These are phyloP conservation scores for Jatropha podagrica DNA, from an alignment of 441 rosid genomes.

Conservation along the genomic window DNA sequence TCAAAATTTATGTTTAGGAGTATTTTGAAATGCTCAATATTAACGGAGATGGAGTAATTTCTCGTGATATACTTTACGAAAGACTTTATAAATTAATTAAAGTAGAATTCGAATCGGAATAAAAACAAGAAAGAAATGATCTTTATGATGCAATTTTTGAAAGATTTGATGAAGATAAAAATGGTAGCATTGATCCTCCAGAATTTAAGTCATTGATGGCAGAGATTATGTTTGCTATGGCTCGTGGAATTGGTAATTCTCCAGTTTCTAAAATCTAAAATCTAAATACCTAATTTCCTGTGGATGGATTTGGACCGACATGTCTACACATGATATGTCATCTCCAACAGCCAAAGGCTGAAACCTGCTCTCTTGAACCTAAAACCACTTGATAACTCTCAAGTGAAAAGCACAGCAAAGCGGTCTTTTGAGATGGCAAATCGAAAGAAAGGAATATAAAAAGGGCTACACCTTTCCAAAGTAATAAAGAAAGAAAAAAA, in stretches of 20 bases:
- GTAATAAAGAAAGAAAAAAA: neutral
- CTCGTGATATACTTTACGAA: conserved; percentile 10
- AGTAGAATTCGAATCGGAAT: conserved; percentile 13
- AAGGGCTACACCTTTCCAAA: neutral
- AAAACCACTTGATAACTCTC: neutral
- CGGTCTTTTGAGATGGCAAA: conserved; percentile 9
- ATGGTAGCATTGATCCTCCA: conserved; percentile 17
- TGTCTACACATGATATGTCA: neutral
- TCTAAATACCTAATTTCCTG: too few relatives aligned
- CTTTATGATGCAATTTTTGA: conserved; percentile 22
- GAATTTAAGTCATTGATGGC: conserved; percentile 28
- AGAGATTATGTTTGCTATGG: conserved; percentile 50
- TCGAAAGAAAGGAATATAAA: neutral
- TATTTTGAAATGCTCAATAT: conserved; percentile 28
- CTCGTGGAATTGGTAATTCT: conserved; percentile 40
- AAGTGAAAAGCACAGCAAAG: conserved; percentile 7
- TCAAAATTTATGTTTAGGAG: conserved; percentile 23
- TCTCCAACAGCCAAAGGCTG: neutral
- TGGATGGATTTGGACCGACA: too few relatives aligned
- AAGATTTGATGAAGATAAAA: conserved; percentile 31
- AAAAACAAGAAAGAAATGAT: conserved; percentile 1
- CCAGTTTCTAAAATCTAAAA: conserved; percentile 24
- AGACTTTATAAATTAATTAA: conserved; percentile 24
- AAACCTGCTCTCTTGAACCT: neutral
- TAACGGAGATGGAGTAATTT: conserved; percentile 28